These are phyloP conservation scores for Botrytis tulipae DNA, from an alignment of 2,329 filamentous ascomycete genomes.

Conservation along the genomic window DNA sequence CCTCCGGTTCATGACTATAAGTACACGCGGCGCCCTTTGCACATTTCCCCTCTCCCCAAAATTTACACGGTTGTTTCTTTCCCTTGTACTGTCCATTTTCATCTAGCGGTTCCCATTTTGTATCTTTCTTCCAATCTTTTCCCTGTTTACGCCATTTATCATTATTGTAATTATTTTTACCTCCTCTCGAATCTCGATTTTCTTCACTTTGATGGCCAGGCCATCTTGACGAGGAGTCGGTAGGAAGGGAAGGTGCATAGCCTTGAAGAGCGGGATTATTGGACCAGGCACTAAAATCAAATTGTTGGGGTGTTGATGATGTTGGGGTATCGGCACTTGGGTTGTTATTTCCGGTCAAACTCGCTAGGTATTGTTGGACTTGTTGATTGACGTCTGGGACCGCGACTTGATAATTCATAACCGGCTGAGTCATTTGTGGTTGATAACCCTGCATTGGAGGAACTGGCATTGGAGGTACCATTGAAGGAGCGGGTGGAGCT, in stretches of 20 bases:
- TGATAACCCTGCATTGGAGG: constrained; percentile 26
- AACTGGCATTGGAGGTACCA: constrained; percentile 24
- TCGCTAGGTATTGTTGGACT: constrained; percentile 32
- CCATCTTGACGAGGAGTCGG: constrained; percentile 18
- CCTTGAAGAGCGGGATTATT: constrained; percentile 10
- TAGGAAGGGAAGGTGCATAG: constrained; percentile 4
- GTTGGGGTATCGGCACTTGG: neutral
- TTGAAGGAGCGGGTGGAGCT: constrained; percentile 31
- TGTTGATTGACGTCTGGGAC: constrained; percentile 32
- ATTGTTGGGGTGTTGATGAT: constrained; percentile 21
- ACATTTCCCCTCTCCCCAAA: constrained; percentile 69
- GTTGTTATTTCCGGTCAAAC: constrained; percentile 30
- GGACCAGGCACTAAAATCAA: constrained; percentile 31
- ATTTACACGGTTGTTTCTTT: constrained; percentile 68
- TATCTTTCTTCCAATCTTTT: constrained; percentile 2
- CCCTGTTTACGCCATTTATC: constrained; percentile 10
- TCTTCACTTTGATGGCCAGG: constrained; percentile 24
- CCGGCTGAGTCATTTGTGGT: constrained; percentile 23
- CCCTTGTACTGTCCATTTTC: constrained; percentile 44
- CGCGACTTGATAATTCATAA: constrained; percentile 18
- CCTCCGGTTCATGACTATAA: constrained; percentile 59
- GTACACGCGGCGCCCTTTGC: constrained; percentile 72
- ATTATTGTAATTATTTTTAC: constrained; percentile 1
- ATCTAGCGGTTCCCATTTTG: constrained; percentile 29
- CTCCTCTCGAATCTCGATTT: constrained; percentile 7